A percentile compares a stretch with the other conserved stretches of the same genome.
These are phyloP conservation scores for Phytophthora cryptogea DNA, from an alignment of 352 stramenopile genomes.

Conservation along the genomic window DNA sequence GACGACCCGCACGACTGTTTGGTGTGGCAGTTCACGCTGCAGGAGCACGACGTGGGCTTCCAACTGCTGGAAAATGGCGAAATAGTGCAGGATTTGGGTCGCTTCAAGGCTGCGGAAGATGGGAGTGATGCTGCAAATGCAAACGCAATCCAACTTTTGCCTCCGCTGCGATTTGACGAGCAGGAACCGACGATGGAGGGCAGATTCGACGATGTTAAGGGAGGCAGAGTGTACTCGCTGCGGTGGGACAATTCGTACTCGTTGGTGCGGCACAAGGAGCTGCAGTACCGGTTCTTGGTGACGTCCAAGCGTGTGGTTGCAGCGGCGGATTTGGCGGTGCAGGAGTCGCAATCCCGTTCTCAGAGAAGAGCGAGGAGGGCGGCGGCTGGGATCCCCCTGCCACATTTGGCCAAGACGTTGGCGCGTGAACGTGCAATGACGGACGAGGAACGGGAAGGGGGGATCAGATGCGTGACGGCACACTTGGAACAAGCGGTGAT, in stretches of 20 bases:
- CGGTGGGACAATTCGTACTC: constrained; percentile 84
- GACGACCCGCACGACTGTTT: constrained; percentile 40
- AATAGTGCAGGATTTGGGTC: constrained; percentile 37
- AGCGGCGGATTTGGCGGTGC: constrained; percentile 53
- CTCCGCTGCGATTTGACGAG: constrained; percentile 13
- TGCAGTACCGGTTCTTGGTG: constrained; percentile 62
- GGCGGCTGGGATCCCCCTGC: constrained; percentile 29
- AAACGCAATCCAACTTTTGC: background rate
- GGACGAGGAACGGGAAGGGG: constrained; percentile 29
- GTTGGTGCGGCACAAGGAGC: constrained; percentile 64
- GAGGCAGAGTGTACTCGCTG: constrained; percentile 54
- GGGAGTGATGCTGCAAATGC: background rate
- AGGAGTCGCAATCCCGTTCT: constrained; percentile 42
- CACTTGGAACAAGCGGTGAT: constrained; percentile 47
- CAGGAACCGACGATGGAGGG: constrained; percentile 37
- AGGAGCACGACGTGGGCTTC: constrained; percentile 68
- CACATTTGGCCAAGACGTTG: constrained; percentile 46
- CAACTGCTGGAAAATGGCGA: constrained; percentile 54
- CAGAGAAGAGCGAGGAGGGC: constrained; percentile 26
- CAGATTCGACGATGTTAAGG: constrained; percentile 32
- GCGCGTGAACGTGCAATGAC: constrained; percentile 38
- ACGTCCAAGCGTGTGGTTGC: constrained; percentile 43
- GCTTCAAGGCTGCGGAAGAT: constrained; percentile 39
- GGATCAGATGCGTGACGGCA: constrained; percentile 28
- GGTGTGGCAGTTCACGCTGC: constrained; percentile 67